Base-by-base conservation (phyloP, 179 eudicot genomes). In the Corrigiola litoralis region DNA sequence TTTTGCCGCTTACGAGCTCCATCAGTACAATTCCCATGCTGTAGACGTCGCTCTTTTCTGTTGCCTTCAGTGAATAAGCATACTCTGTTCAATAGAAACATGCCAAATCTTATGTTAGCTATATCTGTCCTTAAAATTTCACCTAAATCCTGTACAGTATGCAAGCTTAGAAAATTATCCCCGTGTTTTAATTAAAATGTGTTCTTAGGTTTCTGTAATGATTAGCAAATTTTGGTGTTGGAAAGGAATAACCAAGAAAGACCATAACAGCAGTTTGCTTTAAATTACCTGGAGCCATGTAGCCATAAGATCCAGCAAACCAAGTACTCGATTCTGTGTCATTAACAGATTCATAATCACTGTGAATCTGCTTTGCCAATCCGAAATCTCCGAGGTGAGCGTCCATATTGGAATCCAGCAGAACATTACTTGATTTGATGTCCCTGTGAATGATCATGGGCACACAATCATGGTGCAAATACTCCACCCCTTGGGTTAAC, bases 311-410 rank as follows among this genome's bases (percentile, higher is more conserved):
- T 66, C 99, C 99, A 32, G 97, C 99, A 77, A 95, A 85, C 84
- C 84, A 88, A n/a, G 85, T 61, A 71, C 75, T 85, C 2, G 99
- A 95, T 44, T 91, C 96, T 0, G 95, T 91, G 53, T 85, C 75
- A 70, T 74, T 82, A 14, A 81, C 7, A 0, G 94, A 84, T 21
- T 90, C 89, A 36, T 58, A 72, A 52, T 68, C 75, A 60, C 70
- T 80, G 11, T 63, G 65, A 18, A 94, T 51, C 13, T 84, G 84
- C 72, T 95, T 95, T 5, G 99, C 99, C 17, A 95, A 80, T 68
- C 99, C 99, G 37, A 95, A 95, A 74, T 95, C 99, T 18, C 99
- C 99, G 66, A 95, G 77, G 64, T 91, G 99, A 13, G 97, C 96
- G 71, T 88, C 97, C 99, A 95, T 84, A 59, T 88, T 69, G 0